Percentiles rank a stretch among this genome's conserved stretches.
Evolutionary conservation across 495 filamentous ascomycete genomes (phyloP).

Genomic region (Jackrogersella multiformis): DNA sequence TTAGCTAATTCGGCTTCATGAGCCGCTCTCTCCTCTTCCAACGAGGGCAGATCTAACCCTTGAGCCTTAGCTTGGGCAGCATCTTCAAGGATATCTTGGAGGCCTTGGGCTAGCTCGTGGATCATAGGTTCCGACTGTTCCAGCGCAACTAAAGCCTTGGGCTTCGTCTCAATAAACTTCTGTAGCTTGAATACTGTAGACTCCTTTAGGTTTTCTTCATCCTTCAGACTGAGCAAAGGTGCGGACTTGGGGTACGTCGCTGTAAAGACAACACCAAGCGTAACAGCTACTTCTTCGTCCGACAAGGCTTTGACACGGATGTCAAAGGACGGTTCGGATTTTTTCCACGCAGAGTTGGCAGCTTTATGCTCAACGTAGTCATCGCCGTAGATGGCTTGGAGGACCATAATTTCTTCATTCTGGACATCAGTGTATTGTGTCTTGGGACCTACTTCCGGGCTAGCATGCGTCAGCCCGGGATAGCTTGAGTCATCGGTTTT

Average conservation of each 20-base stretch:
- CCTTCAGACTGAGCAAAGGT: slow-evolving; percentile 76
- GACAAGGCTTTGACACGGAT: slow-evolving; percentile 77
- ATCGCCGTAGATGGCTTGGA: slow-evolving; percentile 91
- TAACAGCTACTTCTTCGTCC: slow-evolving; percentile 70
- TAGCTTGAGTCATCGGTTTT: slow-evolving; percentile 53
- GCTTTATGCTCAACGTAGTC: slow-evolving; percentile 81
- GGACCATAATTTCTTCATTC: slow-evolving; percentile 84
- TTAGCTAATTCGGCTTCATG: slow-evolving; percentile 63
- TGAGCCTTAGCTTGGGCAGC: slow-evolving; percentile 77
- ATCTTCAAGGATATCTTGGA: slow-evolving; percentile 90
- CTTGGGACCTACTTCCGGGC: slow-evolving; percentile 44
- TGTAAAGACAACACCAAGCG: slow-evolving; percentile 76
- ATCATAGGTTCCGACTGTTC: slow-evolving; percentile 86
- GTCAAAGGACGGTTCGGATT: slow-evolving; percentile 82
- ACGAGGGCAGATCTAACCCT: slow-evolving; percentile 77
- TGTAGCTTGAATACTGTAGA: slow-evolving; percentile 72
- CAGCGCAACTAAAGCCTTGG: slow-evolving; percentile 66
- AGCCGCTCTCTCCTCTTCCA: slow-evolving; percentile 88
- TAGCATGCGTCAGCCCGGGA: slow-evolving; percentile 53
- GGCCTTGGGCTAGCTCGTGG: slow-evolving; percentile 79
- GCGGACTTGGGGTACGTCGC: slow-evolving; percentile 92
- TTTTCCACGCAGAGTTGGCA: slow-evolving; percentile 87
- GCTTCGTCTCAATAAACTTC: slow-evolving; percentile 72
- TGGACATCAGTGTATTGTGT: slow-evolving; percentile 87
- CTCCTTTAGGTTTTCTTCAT: slow-evolving; percentile 68